Conservation (phyloP, 202 grass and related monocot genomes). For the Zoysia matrella region DNA sequence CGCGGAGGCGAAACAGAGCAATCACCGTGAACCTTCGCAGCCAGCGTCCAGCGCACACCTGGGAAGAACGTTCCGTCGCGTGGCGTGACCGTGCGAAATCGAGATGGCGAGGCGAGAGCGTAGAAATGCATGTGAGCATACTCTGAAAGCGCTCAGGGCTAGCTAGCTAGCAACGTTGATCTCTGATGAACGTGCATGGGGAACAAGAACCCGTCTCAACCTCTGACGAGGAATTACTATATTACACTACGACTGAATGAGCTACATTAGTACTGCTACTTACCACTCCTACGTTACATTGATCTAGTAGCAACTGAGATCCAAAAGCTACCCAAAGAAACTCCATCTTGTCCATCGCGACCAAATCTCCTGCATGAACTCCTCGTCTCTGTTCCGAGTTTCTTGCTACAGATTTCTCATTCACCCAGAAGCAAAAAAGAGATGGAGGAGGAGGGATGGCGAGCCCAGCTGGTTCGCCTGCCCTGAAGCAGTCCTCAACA, state of each 20-base stretch:
- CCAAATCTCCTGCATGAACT: conserved; percentile 3
- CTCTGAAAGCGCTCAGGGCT: no score
- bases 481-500: neutral
- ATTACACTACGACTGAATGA: conserved; percentile 51
- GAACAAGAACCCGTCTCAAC: conserved; percentile 28
- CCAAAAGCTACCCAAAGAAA: conserved; percentile 27
- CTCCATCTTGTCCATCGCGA: neutral
- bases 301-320: conserved; percentile 7
- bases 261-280: conserved; percentile 11
- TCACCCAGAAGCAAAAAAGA: conserved; percentile 2
- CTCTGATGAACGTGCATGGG: neutral
- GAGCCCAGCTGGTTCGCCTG: neutral
- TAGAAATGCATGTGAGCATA: no score
- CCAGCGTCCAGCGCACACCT: no score
- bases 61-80: no score
- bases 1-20: no score
- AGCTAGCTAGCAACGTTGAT: neutral
- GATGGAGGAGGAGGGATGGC: neutral
- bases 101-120: no score
- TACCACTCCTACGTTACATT: neutral
- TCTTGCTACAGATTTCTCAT: neutral
- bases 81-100: no score
- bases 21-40: no score
- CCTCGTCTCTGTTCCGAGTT: neutral
- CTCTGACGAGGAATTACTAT: conserved; percentile 43